These are phyloP conservation scores for Colletotrichum orchidophilum DNA, from an alignment of 2,329 filamentous ascomycete species.

Conservation along the genomic window DNA sequence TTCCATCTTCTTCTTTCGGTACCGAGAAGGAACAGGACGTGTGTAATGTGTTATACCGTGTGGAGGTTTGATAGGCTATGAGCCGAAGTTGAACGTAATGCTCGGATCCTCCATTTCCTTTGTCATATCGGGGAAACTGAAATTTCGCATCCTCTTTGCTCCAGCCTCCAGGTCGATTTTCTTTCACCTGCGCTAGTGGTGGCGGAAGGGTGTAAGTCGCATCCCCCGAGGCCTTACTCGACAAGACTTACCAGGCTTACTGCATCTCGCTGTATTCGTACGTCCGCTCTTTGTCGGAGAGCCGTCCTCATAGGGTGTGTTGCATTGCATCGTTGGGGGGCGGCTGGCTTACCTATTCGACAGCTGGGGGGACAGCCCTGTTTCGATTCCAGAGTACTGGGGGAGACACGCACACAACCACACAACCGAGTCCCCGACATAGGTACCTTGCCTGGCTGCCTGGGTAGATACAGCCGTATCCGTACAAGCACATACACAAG, in stretches of 20 bases:
- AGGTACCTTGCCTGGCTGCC: no score
- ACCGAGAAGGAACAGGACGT: neutral
- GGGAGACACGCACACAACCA: neutral
- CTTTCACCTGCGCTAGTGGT: neutral
- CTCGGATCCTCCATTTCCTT: neutral
- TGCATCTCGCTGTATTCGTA: neutral
- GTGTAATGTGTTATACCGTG: neutral
- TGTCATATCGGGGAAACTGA: neutral
- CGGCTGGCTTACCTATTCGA: neutral
- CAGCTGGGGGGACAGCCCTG: neutral
- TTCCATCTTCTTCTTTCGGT: neutral
- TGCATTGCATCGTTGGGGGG: conserved; percentile 22
- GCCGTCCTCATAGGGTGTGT: conserved; percentile 14
- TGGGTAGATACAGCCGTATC: no score
- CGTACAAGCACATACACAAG: no score
- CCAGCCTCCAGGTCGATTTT: neutral
- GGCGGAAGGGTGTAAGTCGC: conserved; percentile 14
- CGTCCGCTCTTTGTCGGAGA: neutral
- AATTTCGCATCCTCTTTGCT: neutral
- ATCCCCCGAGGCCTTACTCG: neutral
- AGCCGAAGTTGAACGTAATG: conserved; percentile 2
- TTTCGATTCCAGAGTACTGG: conserved; percentile 16
- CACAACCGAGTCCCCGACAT: no score
- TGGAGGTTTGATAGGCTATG: conserved; percentile 15
- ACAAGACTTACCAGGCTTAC: conserved; percentile 4